Percentiles rank a stretch among this genome's conserved stretches.
These are phyloP conservation scores for Kluyveromyces wickerhamii DNA, from an alignment of 805 yeast genomes.

Conservation along the genomic window DNA sequence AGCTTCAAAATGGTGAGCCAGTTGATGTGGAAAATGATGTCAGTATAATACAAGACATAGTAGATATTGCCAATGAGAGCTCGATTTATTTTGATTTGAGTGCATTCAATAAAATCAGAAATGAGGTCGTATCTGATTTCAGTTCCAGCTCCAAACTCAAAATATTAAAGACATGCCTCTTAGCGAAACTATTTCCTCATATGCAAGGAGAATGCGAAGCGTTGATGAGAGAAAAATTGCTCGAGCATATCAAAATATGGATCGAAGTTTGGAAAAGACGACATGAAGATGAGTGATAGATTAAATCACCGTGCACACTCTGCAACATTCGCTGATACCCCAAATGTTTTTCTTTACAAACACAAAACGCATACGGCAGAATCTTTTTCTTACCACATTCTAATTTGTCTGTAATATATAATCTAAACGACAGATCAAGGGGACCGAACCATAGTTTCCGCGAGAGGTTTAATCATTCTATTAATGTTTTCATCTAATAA, in stretches of 20 bases:
- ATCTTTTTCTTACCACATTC: no score
- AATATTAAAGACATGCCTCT: slow-evolving; percentile 2
- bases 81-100: background rate
- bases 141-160: background rate
- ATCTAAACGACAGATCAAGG: no score
- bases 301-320: background rate
- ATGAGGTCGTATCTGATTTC: background rate
- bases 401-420: no score
- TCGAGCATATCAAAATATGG: slow-evolving; percentile 4
- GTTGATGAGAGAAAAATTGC: background rate
- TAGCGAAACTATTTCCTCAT: slow-evolving; percentile 2
- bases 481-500: no score
- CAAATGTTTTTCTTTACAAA: no score
- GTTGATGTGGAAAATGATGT: background rate
- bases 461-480: no score
- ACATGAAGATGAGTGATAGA: background rate
- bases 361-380: no score
- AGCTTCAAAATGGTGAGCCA: background rate
- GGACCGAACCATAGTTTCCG: no score
- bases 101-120: slow-evolving; percentile 1
- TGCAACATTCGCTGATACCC: background rate
- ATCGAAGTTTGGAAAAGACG: slow-evolving; percentile 4
- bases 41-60: background rate
- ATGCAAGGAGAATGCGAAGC: slow-evolving; percentile 4
- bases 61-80: background rate